Evolutionary conservation across 495 filamentous ascomycete genomes (phyloP).

Genomic region (Achaetomiella virescens): DNA sequence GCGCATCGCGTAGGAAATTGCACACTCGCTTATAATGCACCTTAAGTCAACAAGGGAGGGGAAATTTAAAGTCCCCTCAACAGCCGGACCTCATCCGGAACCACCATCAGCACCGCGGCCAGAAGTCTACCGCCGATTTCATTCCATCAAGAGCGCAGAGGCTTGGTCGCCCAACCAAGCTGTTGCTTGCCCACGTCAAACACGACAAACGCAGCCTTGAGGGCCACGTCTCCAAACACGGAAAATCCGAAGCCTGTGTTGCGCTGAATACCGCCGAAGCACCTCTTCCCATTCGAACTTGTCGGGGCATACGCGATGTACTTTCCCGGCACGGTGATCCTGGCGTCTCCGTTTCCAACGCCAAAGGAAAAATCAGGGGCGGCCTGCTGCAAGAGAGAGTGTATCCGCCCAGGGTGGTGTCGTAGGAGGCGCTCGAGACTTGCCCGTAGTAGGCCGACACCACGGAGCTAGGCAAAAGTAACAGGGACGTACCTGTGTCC

Average conservation of each 20-base stretch:
- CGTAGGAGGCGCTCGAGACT: constrained; percentile 47
- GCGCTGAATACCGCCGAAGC: constrained; percentile 61
- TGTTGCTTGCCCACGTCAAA: constrained; percentile 43
- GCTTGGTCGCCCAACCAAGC: constrained; percentile 55
- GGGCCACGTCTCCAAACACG: constrained; percentile 72
- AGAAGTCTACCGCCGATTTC: no score
- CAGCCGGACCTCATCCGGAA: no score
- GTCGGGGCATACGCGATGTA: constrained; percentile 50
- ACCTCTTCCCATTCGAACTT: constrained; percentile 31
- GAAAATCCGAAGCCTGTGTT: constrained; percentile 57
- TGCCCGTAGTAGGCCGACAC: constrained; percentile 59
- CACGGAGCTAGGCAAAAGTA: constrained; percentile 52
- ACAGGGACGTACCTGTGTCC: constrained; percentile 69
- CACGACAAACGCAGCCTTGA: constrained; percentile 74
- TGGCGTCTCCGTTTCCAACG: constrained; percentile 38
- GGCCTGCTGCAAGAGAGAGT: constrained; percentile 56
- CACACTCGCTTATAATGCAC: no score
- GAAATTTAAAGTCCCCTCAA: no score
- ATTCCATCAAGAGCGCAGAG: no score
- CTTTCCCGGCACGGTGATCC: constrained; percentile 48
- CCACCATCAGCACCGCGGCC: no score
- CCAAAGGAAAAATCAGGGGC: constrained; percentile 59
- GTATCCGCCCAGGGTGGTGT: constrained; percentile 52
- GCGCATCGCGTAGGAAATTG: no score
- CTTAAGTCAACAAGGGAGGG: no score